These are phyloP conservation scores for Eucalyptus pauciflora DNA, from an alignment of 345 rosid species.

Conservation along the genomic window DNA sequence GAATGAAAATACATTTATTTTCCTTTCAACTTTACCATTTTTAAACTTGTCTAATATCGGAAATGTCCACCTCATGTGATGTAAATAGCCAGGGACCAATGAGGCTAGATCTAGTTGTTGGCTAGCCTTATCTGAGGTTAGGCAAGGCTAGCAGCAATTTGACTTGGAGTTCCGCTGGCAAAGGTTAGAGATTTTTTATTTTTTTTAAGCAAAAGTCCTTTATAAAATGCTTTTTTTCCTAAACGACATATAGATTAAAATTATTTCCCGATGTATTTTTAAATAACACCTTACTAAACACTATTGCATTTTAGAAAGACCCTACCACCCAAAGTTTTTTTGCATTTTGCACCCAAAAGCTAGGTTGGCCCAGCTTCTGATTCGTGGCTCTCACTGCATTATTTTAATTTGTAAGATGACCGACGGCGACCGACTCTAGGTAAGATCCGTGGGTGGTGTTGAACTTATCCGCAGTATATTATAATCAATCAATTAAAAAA, in stretches of 20 bases:
- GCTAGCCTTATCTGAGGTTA: background rate
- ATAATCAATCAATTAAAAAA: background rate
- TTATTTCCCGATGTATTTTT: too few relatives aligned
- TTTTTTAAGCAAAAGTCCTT: background rate
- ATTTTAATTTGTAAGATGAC: background rate
- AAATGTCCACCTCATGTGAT: background rate
- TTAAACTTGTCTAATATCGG: background rate
- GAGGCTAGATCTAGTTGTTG: background rate
- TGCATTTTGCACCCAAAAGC: background rate
- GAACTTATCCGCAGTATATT: background rate
- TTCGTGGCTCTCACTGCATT: background rate
- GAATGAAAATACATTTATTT: background rate
- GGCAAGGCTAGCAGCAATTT: rapidly evolving
- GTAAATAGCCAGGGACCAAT: too few relatives aligned
- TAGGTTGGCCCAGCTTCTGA: background rate
- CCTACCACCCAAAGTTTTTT: background rate
- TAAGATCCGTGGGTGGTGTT: background rate
- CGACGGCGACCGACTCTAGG: background rate
- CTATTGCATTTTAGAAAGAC: background rate
- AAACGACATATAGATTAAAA: background rate
- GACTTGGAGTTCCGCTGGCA: rapidly evolving
- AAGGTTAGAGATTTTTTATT: background rate
- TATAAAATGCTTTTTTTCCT: rapidly evolving
- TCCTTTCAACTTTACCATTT: background rate
- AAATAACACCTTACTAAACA: background rate